Conservation (phyloP, 768 basidiomycete species). For the Trichaptum fuscoviolaceum region DNA sequence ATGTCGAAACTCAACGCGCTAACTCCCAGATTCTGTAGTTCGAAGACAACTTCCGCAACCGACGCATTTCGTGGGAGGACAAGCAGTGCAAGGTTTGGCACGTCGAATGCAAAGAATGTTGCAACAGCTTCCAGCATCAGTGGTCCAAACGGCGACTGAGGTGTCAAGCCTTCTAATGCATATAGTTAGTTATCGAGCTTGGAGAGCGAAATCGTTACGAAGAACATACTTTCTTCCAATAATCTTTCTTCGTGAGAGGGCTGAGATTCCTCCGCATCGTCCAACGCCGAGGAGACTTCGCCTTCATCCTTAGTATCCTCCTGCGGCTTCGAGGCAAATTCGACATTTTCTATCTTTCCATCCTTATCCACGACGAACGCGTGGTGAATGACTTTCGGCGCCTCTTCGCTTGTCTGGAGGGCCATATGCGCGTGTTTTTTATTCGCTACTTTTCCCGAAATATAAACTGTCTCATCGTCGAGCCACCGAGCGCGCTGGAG, state of each 20-base stretch:
- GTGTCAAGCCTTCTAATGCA: conserved; percentile 19
- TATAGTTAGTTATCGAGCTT: neutral
- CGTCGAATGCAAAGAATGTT: conserved; percentile 65
- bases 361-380: conserved; percentile 56
- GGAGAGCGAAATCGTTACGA: neutral
- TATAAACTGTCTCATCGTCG: conserved; percentile 14
- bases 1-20: conserved; percentile 57
- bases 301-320: conserved; percentile 17
- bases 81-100: conserved; percentile 61
- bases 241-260: neutral
- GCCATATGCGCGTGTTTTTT: neutral
- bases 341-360: conserved; percentile 49
- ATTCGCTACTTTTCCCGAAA: neutral
- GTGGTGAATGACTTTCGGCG: conserved; percentile 36
- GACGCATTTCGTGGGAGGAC: conserved; percentile 59
- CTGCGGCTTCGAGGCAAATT: conserved; percentile 31
- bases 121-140: conserved; percentile 63
- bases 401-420: conserved; percentile 3
- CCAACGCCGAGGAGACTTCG: conserved; percentile 6
- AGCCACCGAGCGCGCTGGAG: conserved; percentile 14
- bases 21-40: conserved; percentile 60
- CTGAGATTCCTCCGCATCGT: conserved; percentile 17
- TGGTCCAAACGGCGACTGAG: conserved; percentile 49
- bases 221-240: neutral
- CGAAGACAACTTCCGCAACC: conserved; percentile 57